Evolutionary conservation across 202 grass and related monocot species (phyloP).

Genomic region (Musa balbisiana): DNA sequence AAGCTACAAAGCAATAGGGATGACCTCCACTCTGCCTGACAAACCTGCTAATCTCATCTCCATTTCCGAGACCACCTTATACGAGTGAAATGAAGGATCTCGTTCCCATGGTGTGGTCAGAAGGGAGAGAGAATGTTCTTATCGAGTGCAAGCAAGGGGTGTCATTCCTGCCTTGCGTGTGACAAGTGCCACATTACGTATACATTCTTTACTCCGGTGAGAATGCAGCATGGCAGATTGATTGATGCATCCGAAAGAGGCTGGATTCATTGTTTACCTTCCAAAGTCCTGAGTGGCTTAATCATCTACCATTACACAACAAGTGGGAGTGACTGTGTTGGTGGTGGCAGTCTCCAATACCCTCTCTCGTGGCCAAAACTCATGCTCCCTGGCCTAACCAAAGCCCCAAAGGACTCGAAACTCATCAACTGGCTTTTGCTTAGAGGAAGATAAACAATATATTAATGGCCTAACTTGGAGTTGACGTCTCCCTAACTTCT

Average conservation of each 20-base stretch:
- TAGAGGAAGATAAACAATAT: neutral
- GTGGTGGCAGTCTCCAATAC: neutral
- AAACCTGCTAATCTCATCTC: neutral
- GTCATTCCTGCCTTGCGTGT: neutral
- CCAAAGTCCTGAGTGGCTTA: neutral
- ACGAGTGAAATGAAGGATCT: neutral
- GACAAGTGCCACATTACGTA: slow-evolving; percentile 8
- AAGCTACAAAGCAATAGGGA: neutral
- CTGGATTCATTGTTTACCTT: neutral
- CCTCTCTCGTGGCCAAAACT: too few species aligned
- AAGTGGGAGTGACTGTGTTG: slow-evolving; percentile 5
- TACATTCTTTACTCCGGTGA: neutral
- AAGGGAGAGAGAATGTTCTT: neutral
- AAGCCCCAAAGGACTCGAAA: too few species aligned
- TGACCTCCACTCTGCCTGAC: too few species aligned
- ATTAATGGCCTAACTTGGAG: slow-evolving; percentile 29
- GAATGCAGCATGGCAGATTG: neutral
- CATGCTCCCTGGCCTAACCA: too few species aligned
- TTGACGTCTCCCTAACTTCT: slow-evolving; percentile 24
- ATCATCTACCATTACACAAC: slow-evolving; percentile 13
- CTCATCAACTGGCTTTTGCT: too few species aligned
- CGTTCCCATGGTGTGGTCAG: neutral
- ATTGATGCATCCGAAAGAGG: neutral
- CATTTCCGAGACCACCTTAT: neutral
- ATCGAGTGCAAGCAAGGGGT: neutral